Percentiles rank a stretch among this genome's conserved stretches.
Evolutionary conservation across 768 basidiomycete species (phyloP).

Genomic region (Agrocybe chaxingu): DNA sequence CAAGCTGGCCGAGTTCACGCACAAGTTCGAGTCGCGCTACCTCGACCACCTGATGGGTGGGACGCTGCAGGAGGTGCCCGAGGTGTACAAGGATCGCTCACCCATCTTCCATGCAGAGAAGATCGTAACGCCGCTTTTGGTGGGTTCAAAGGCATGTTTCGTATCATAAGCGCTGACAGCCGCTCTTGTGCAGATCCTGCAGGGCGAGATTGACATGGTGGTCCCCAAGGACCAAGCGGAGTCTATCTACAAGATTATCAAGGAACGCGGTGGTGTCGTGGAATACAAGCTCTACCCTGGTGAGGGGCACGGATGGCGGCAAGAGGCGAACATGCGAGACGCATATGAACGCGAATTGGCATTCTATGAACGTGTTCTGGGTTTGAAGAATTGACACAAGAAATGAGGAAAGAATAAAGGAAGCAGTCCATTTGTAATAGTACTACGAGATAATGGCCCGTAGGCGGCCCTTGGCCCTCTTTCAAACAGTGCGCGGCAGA

Average conservation of each 20-base stretch:
- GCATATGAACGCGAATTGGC: slow-evolving; percentile 49
- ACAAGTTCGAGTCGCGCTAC: slow-evolving; percentile 69
- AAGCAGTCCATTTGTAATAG: too few species aligned
- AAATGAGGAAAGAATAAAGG: too few species aligned
- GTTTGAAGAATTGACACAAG: slow-evolving; percentile 16
- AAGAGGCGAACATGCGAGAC: slow-evolving; percentile 49
- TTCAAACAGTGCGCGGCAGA: too few species aligned
- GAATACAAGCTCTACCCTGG: slow-evolving; percentile 62
- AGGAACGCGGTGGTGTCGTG: slow-evolving; percentile 45
- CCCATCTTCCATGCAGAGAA: slow-evolving; percentile 59
- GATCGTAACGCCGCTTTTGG: slow-evolving; percentile 63
- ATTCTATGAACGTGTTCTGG: slow-evolving; percentile 51
- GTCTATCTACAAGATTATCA: slow-evolving; percentile 51
- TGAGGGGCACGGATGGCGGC: slow-evolving; percentile 66
- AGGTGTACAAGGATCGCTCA: slow-evolving; percentile 57
- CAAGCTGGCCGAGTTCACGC: slow-evolving; percentile 56
- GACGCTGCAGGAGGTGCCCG: slow-evolving; percentile 48
- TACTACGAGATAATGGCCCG: too few species aligned
- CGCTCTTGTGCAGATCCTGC: slow-evolving; percentile 49
- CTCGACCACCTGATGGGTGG: slow-evolving; percentile 63
- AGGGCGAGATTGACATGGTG: slow-evolving; percentile 59
- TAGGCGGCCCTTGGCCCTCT: too few species aligned
- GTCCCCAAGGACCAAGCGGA: slow-evolving; percentile 69
- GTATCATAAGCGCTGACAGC: not conserved
- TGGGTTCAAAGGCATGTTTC: slow-evolving; percentile 27